phyloP scores from a whole-genome alignment of 768 basidiomycete genomes.

The Phlebiopsis flavidoalba region DNA sequence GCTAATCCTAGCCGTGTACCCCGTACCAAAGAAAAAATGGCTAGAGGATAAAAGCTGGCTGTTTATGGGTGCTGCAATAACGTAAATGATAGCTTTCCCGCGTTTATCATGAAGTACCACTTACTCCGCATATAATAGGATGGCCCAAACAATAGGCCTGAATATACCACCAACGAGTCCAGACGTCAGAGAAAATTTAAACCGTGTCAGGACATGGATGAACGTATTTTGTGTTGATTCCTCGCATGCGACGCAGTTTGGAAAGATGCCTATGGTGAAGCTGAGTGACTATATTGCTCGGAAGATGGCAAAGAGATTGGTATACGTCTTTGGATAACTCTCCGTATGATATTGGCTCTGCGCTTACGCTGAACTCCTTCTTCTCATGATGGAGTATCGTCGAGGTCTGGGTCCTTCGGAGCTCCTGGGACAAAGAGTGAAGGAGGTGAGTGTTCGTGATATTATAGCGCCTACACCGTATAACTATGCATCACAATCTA shows the following conservation, averaged over 20 bases:
- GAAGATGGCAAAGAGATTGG: conserved; percentile 36
- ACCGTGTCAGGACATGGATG: conserved; percentile 66
- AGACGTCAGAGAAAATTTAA: conserved; percentile 54
- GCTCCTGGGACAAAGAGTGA: background rate
- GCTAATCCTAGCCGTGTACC: conserved; percentile 53
- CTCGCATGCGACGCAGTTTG: conserved; percentile 63
- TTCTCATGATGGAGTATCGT: conserved; percentile 45
- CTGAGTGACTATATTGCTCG: conserved; percentile 56
- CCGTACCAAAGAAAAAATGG: conserved; percentile 53
- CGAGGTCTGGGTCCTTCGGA: conserved; percentile 13
- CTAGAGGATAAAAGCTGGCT: conserved; percentile 66
- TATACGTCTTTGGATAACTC: conserved; percentile 14
- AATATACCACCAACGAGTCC: conserved; percentile 42
- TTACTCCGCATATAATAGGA: conserved; percentile 29
- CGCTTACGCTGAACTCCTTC: conserved; percentile 47
- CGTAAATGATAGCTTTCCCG: conserved; percentile 32
- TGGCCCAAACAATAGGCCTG: conserved; percentile 64
- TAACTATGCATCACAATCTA: no score
- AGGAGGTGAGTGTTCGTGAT: background rate
- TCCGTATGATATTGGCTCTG: conserved; percentile 34
- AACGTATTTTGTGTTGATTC: conserved; percentile 66
- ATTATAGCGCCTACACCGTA: background rate
- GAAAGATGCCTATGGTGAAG: conserved; percentile 58
- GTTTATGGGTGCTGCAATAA: conserved; percentile 59
- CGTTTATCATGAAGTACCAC: conserved; percentile 18